Evolutionary conservation across 2,329 filamentous ascomycete species (phyloP), one percentile per base, ranked within the genome.

Genomic region (Alternaria conjuncta): DNA sequence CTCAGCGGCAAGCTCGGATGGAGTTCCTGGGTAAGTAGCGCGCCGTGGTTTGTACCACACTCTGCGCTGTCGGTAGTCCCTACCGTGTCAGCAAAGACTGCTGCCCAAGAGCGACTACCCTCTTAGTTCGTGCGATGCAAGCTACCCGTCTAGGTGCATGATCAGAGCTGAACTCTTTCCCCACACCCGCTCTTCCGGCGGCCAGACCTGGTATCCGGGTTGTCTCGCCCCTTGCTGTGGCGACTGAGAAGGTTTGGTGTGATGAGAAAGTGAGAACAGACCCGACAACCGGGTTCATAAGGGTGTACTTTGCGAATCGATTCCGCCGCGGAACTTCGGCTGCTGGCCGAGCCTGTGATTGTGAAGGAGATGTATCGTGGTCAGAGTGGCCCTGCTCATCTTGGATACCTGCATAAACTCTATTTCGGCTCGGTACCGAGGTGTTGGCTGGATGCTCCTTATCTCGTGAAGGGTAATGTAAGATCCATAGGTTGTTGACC

Each of bases 201-300:
- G 69, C 69, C 61, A 60, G 64, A 67, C 63, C 69, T 49, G 74
- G 72, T 78, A 69, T 55, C 65, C 67, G 76, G 75, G 65, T 65
- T 45, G 36, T 57, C 45, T 54, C 58, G 66, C 73, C 71, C 36
- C 73, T 78, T 75, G 72, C 69, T 73, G 65, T 65, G 61, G 69
- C 66, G 65, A 71, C 63, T 61, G 57, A 45, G 67, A 62, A 68
- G 57, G 30, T 41, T 47, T 63, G 46, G 72, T 75, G 61, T 63
- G 67, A 75, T 71, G 47, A 55, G 59, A 63, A 41, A 69, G 67
- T 67, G 67, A 60, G 65, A 68, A 60, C 36, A 57, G 51, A 65
- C 74, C 77, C 77, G 71, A 63, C 54, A 73, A 77, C 75, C 76
- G 64, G 76, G 74, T 75, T 58, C 30, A 51, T 41, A 51, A 51